Percentiles rank a stretch among this genome's conserved stretches.
phyloP scores from a whole-genome alignment of 148 eudicot genomes.

The Rhododendron vialii region DNA sequence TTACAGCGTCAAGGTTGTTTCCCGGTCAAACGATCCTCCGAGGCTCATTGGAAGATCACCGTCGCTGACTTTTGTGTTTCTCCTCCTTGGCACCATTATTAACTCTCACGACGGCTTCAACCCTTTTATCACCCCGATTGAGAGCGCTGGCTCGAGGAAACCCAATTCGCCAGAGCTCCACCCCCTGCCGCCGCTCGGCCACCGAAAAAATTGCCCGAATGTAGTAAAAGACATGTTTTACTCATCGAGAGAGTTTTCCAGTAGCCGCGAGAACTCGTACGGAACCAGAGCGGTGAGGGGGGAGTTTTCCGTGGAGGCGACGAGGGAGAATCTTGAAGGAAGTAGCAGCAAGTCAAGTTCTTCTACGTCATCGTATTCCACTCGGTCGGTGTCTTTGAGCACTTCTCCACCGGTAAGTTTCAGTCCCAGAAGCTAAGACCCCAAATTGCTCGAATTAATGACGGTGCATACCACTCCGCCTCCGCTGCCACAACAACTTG shows the following conservation, averaged over 20 bases:
- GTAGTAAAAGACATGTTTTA: background rate
- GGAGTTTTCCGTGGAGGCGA: background rate
- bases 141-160: background rate
- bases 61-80: background rate
- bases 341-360: constrained; percentile 26
- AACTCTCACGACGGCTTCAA: background rate
- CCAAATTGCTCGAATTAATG: constrained; percentile 60
- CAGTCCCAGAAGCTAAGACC: constrained; percentile 51
- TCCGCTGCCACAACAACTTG: constrained; percentile 19
- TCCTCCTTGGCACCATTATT: background rate
- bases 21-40: background rate
- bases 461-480: constrained; percentile 34
- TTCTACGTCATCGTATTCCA: constrained; percentile 32
- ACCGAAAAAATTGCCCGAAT: background rate
- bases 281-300: constrained; percentile 48
- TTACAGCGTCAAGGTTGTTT: background rate
- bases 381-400: constrained; percentile 56
- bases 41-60: background rate
- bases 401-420: constrained; percentile 64
- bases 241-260: background rate
- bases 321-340: constrained; percentile 27
- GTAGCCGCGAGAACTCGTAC: background rate
- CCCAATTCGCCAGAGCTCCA: background rate
- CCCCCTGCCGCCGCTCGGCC: background rate
- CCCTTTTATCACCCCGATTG: background rate